Base-by-base conservation (phyloP, 2,329 filamentous ascomycete genomes). In the Beauveria sp. region DNA sequence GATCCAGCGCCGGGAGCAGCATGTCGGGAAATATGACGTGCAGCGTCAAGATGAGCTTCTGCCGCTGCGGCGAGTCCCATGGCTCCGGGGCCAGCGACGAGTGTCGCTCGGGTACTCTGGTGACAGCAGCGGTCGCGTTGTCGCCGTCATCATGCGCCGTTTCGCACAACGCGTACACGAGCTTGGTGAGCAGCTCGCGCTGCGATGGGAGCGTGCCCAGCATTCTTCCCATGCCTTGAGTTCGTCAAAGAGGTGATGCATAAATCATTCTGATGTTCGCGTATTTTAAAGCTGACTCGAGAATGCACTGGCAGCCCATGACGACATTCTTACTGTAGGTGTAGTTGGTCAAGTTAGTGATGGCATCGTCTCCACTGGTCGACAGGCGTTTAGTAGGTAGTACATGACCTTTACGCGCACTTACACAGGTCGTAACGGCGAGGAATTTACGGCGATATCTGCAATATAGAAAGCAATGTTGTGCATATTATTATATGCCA, bases 11-110 rank as follows among this genome's bases (percentile, higher is more conserved):
- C 3, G 91, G 90, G 1, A 97, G 85, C 2, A 97, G 77, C 59
- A 91, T 83, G 65, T 85, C 84, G 0, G 92, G 92, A 69, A 96
- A 96, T 16, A 97, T 77, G 40, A 91, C 89, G 75, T 97, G 93
- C 0, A 96, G 82, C 0, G 90, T 91, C 1, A 91, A 77, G n/a
- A 96, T 77, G 18, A 89, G 75, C 54, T 83, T 79, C 1, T 79
- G 76, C 62, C 78, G 72, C n/a, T 74, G 66, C 1, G 70, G 66
- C 3, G 45, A 58, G 58, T 46, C 65, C 64, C 24, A 69, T 55
- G 60, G 62, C n/a, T 52, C 34, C 9, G 18, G 6, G 2, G 3
- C 18, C 0, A 43, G 22, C 18, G 58, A 42, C 7, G 43, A 40
- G 51, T 60, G 40, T 28, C 49, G 28, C 34, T 53, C 49, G 6